Evolutionary conservation across 108 stramenopile species (phyloP).

Genomic region (Skeletonema potamos): DNA sequence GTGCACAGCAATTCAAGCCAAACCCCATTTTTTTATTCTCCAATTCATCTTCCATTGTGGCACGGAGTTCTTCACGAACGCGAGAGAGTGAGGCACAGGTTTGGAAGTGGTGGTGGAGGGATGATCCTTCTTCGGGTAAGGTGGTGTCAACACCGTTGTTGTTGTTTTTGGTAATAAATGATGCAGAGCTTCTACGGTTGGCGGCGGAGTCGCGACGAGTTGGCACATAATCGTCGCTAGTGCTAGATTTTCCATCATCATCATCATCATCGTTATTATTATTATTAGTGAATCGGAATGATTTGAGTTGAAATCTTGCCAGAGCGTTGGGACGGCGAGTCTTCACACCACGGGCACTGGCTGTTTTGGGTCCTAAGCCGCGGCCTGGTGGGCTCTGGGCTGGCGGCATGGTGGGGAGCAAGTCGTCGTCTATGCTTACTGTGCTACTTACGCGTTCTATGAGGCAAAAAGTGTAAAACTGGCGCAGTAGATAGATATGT

Average conservation of each 20-base stretch:
- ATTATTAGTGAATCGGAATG: neutral
- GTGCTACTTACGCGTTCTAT: no score
- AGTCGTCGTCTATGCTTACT: no score
- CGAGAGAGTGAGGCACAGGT: neutral
- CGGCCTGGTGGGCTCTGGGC: neutral
- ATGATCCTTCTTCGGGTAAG: neutral
- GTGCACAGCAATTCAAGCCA: neutral
- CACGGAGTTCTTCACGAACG: neutral
- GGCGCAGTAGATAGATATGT: no score
- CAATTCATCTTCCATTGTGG: neutral
- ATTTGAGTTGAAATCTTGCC: neutral
- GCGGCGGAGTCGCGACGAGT: neutral
- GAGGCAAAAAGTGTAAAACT: no score
- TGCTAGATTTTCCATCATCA: no score
- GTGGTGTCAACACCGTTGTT: neutral
- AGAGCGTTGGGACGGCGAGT: neutral
- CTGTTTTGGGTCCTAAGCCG: neutral
- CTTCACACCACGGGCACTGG: neutral
- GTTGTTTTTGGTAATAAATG: no score
- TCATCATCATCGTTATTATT: neutral
- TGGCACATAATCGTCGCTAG: no score
- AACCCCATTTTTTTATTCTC: neutral
- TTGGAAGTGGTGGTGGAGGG: neutral
- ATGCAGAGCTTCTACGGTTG: no score
- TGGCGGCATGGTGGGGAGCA: neutral